Conservation (phyloP, 352 stramenopile species). For the Pythium grandisporangium region DNA sequence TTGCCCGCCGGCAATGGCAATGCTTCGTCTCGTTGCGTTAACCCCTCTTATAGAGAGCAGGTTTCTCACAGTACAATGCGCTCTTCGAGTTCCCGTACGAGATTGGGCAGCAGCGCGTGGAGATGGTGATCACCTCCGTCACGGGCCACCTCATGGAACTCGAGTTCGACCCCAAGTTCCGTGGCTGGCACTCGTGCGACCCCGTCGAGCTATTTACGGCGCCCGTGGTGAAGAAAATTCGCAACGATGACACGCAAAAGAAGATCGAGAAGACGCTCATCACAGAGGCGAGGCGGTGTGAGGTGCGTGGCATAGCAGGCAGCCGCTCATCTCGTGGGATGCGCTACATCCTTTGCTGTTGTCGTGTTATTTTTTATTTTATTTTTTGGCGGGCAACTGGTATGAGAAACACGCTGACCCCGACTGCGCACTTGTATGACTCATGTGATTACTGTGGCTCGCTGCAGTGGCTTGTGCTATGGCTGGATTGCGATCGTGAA, state of each 20-base stretch:
- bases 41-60: constrained; percentile 41
- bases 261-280: constrained; percentile 89
- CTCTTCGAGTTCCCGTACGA: constrained; percentile 90
- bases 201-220: constrained; percentile 92
- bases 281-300: constrained; percentile 64
- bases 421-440: no score
- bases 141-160: constrained; percentile 97
- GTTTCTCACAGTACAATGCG: constrained; percentile 83
- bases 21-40: no score
- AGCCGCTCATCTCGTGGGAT: no score
- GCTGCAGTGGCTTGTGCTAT: constrained; percentile 92
- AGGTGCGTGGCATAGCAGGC: constrained; percentile 32
- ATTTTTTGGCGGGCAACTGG: no score
- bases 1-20: no score
- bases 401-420: no score
- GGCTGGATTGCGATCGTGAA: constrained; percentile 99
- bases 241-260: constrained; percentile 74
- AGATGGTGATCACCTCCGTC: constrained; percentile 96
- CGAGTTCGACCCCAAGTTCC: constrained; percentile 88
- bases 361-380: no score
- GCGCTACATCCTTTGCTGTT: no score
- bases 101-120: constrained; percentile 68
- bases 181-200: constrained; percentile 92
- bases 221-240: constrained; percentile 79
- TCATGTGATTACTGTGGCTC: constrained; percentile 3